A percentile compares a stretch with the other conserved stretches of the same genome.
These are phyloP conservation scores for Phytophthora ramorum DNA, from an alignment of 352 stramenopile genomes.

Conservation along the genomic window DNA sequence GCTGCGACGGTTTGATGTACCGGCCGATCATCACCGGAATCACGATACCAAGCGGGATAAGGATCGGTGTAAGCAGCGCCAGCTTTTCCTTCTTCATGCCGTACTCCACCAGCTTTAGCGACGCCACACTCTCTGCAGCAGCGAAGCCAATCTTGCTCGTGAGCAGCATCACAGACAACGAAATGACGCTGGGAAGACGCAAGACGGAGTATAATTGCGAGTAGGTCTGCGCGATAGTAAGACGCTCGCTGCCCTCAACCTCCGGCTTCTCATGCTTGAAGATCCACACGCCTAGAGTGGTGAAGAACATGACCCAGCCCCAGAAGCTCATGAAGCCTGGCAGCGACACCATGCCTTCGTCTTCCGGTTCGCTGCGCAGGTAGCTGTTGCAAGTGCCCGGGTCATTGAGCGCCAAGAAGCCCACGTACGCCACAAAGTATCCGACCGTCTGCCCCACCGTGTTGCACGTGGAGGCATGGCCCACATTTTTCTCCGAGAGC, in stretches of 20 bases:
- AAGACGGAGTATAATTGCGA: slow-evolving; percentile 89
- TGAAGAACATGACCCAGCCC: slow-evolving; percentile 94
- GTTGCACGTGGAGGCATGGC: slow-evolving; percentile 97
- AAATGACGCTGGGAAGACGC: slow-evolving; percentile 86
- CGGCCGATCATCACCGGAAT: slow-evolving; percentile 84
- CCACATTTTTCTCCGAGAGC: slow-evolving; percentile 97
- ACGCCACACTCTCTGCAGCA: slow-evolving; percentile 90
- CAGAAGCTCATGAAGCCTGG: slow-evolving; percentile 94
- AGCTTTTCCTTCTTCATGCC: slow-evolving; percentile 94
- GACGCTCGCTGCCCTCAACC: slow-evolving; percentile 59
- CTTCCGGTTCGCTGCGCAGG: slow-evolving; percentile 68
- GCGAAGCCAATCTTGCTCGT: slow-evolving; percentile 94
- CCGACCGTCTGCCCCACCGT: slow-evolving; percentile 97
- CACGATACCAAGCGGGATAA: slow-evolving; percentile 90
- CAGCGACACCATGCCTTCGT: slow-evolving; percentile 87
- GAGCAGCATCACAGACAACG: slow-evolving; percentile 89
- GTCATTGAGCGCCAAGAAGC: slow-evolving; percentile 98
- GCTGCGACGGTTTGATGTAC: slow-evolving; percentile 73
- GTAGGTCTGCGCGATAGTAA: slow-evolving; percentile 91
- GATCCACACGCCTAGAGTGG: slow-evolving; percentile 90
- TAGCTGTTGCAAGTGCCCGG: slow-evolving; percentile 91
- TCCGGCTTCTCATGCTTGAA: slow-evolving; percentile 92
- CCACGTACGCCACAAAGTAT: slow-evolving; percentile 98
- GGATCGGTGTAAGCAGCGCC: slow-evolving; percentile 85
- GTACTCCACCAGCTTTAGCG: slow-evolving; percentile 94